Evolutionary conservation across 106 monocot genomes (phyloP), one percentile per base, ranked within the genome.

Genomic region (Acorus gramineus): DNA sequence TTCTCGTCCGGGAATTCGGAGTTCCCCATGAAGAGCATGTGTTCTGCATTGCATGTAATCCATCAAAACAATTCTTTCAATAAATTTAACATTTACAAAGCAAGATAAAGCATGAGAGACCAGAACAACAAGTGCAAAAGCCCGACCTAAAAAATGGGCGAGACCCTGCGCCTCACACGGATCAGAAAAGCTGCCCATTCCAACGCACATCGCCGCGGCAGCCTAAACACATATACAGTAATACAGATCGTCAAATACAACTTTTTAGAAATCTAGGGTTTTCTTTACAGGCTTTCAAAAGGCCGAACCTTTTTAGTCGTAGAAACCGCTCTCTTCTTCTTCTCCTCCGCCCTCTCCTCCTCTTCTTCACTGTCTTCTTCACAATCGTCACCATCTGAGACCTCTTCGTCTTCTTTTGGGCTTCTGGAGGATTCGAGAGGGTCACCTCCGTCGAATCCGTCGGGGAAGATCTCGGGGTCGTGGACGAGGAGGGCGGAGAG

Each of bases 21-120:
- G 73, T 90, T 96, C 42, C 95, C 95, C 95, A 96, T 96, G 72
- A 96, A 96, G 74, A 96, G 95, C 95, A 96, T 96, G 66, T 96
- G 95, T 55, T 96, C 95, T 96, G 82, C 56, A 71, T 70, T 73
- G 66, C 12, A 69, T 9, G 56, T 52, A 8, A 44, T 60, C 54
- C 43, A 42, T 47, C 14, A 51, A 60, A 44, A 48, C 4, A 65
- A 71, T 10, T 2, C 8, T 59, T 8, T 69, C 42, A 50, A 44
- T 51, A 69, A 4, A 42, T 52, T 8, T 3, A 47, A 3, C 45
- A 45, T 47, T 46, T 44, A 43, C 12, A 61, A 13, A 61, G 52
- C 46, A 54, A 46, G 3, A 64, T 2, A 28, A 44, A 64, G 60
- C 28, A 50, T 50, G 2, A 2, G 44, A 53, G 63, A 11, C 55